Evolutionary conservation across 805 yeast species (phyloP), one percentile per base, ranked within the genome.

Genomic region (Candida succiphila): DNA sequence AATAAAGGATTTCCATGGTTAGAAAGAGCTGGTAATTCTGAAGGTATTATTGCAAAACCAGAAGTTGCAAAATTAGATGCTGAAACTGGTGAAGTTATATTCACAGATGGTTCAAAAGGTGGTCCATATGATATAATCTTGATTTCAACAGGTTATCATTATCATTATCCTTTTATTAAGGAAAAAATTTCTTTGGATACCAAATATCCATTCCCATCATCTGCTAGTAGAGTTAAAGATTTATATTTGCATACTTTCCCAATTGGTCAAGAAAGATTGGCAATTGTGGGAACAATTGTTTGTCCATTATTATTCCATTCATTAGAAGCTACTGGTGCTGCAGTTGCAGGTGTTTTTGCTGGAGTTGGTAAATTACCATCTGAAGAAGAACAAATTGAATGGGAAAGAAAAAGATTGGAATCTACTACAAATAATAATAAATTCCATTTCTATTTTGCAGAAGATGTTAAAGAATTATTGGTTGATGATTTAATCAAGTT

Each of bases 321-420:
- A 5, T 65, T 72, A 35, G 79, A 72, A 41, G 55, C 69, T 0
- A 52, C 58, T 34, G 67, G 75, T 1, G 67, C 73, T 13, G 72
- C 75, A 0, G 51, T 72, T 28, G 72, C 74, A 9, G 78, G 78
- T 6, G 68, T 70, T 12, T 72, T 77, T 77, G 56, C 72, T 2
- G 60, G 60, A n/a, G 48, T 50, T 21, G 51, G 46, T 16, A 13
- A 40, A 10, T 46, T 70, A 20, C 77, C 78, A 3, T 31, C 65
- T n/a, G n/a, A n/a, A n/a, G n/a, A n/a, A n/a, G n/a, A n/a, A n/a
- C n/a, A n/a, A n/a, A n/a, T n/a, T n/a, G n/a, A n/a, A n/a, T n/a
- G n/a, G n/a, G n/a, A n/a, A n/a, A n/a, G n/a, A n/a, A n/a, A n/a
- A n/a, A n/a, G n/a, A n/a, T n/a, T n/a, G n/a, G n/a, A n/a, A n/a